Evolutionary conservation across 2,329 filamentous ascomycete species (phyloP).

Genomic region (Thielaviopsis euricoi): DNA sequence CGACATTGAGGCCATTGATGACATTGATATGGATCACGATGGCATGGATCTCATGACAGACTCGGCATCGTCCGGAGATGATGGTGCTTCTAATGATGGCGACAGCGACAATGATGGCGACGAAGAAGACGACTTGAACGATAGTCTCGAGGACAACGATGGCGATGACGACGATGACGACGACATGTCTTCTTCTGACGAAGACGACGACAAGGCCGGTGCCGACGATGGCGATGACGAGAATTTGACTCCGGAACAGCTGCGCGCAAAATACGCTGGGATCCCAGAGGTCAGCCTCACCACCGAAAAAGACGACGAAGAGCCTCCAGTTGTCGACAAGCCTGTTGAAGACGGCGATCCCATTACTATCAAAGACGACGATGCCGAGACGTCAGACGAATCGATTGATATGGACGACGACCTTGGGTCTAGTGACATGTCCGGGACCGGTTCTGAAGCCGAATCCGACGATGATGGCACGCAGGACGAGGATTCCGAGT

Average conservation of each 20-base stretch:
- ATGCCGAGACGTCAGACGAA: conserved; percentile 16
- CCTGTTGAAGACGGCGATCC: conserved; percentile 3
- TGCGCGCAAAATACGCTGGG: conserved; percentile 52
- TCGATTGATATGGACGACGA: conserved; percentile 32
- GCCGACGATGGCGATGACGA: conserved; percentile 43
- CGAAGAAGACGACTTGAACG: conserved; percentile 23
- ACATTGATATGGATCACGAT: conserved; percentile 29
- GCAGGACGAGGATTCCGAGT: conserved; percentile 26
- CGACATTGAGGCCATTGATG: conserved; percentile 23
- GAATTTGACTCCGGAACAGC: conserved; percentile 49
- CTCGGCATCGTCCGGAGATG: conserved; percentile 19
- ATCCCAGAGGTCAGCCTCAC: conserved; percentile 33
- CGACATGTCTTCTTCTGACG: conserved; percentile 46
- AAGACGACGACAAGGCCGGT: conserved; percentile 43
- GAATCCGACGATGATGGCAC: conserved; percentile 28
- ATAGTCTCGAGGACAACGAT: conserved; percentile 18
- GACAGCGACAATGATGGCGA: conserved; percentile 16
- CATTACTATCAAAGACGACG: conserved; percentile 11
- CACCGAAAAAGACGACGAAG: background rate
- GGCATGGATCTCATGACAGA: conserved; percentile 25
- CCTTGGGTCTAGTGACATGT: conserved; percentile 23
- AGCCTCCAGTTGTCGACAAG: background rate
- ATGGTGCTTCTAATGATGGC: conserved; percentile 20
- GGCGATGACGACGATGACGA: conserved; percentile 28
- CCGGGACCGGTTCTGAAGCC: conserved; percentile 27